Base-by-base conservation (phyloP, 2,329 filamentous ascomycete species). In the Alternaria gaisen region DNA sequence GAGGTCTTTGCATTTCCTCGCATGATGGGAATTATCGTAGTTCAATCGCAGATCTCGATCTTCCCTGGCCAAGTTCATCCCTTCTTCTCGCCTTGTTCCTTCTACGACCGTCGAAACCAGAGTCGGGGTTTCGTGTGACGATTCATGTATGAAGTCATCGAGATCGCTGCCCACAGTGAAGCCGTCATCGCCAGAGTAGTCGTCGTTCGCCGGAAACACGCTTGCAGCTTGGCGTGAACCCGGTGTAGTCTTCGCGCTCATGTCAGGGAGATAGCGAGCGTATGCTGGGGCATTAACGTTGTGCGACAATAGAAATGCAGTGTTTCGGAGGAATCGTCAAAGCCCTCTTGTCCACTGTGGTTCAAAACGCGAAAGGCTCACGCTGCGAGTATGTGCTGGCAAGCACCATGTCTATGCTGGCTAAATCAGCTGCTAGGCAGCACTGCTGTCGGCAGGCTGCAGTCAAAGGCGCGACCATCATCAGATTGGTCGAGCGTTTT, bases 1-100 rank as follows among this genome's bases (percentile, higher is more conserved):
- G 10, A 65, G 53, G 55, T 68, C 58, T 7, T 63, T 65, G 11
- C 18, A 5, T 34, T 22, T 42, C 14, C 63, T 63, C 11, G 66
- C 60, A 20, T 54, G 22, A 26, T 50, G 60, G 38, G 69, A 63
- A 8, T 36, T 18, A 22, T 36, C 20, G 10, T 46, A 36, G 20
- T 9, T n/a, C 1, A 5, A 6, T 6, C 4, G 12, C 28, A 12
- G n/a, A 48, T 11, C 28, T 11, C 28, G 28, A 26, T n/a, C 22
- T 22, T 34, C 44, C 12, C 8, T 48, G 18, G 26, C 5, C 10
- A 1, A 12, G 4, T 20, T 1, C 11, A 8, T 32, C 30, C 16
- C 44, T 47, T 9, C 2, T n/a, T 3, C 18, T 14, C 12, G n/a
- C 26, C 11, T n/a, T 9, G 10, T 20, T 32, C 20, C n/a, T 3